Evolutionary conservation across 2,329 filamentous ascomycete genomes (phyloP).

Genomic region (Microdochium trichocladiopsis): DNA sequence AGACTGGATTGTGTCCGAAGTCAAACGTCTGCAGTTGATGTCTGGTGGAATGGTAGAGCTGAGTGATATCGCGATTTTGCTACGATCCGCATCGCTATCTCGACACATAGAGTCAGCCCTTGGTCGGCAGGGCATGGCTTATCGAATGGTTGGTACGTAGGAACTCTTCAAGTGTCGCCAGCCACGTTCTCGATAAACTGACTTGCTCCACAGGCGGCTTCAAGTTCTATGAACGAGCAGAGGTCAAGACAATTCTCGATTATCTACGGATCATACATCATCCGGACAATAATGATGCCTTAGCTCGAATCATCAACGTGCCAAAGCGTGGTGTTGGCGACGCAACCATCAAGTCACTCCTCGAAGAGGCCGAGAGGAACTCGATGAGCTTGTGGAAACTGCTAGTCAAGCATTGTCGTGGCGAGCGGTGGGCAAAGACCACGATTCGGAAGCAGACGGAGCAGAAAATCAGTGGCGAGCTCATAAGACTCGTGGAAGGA

Average conservation of each 20-base stretch:
- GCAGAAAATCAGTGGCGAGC: conserved; percentile 42
- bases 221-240: conserved; percentile 85
- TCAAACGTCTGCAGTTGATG: conserved; percentile 62
- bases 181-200: conserved; percentile 2
- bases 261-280: conserved; percentile 83
- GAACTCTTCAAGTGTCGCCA: neutral
- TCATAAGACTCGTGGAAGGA: conserved; percentile 36
- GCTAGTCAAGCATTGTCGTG: conserved; percentile 49
- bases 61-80: conserved; percentile 76
- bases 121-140: conserved; percentile 74
- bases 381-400: conserved; percentile 69
- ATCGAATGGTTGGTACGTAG: conserved; percentile 73
- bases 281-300: conserved; percentile 78
- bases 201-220: conserved; percentile 45
- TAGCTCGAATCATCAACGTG: conserved; percentile 77
- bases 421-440: conserved; percentile 37
- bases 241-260: conserved; percentile 82
- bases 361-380: conserved; percentile 68
- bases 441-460: conserved; percentile 43
- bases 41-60: conserved; percentile 66
- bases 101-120: conserved; percentile 79
- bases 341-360: conserved; percentile 62
- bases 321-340: conserved; percentile 79
- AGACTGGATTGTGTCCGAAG: conserved; percentile 81
- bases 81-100: conserved; percentile 79